Base-by-base conservation (phyloP, 495 filamentous ascomycete species). In the Aspergillus kassunensis region DNA sequence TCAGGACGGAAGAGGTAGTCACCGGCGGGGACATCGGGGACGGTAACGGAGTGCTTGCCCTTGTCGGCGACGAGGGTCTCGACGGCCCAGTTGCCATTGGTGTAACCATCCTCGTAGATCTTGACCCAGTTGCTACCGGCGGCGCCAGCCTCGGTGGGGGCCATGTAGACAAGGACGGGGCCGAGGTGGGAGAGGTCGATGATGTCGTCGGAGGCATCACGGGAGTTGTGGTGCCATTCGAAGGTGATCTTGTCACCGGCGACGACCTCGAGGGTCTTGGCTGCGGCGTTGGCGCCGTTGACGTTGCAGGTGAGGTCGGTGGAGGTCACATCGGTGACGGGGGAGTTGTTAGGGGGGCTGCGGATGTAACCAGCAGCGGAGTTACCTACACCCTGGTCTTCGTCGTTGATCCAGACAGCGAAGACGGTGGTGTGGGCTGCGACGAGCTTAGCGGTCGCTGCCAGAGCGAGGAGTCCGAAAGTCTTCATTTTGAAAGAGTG, bases 231-330 rank as follows among this genome's bases (percentile, higher is more conserved):
- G 59, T 62, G 59, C 59, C 59, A 62, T 45, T 62, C 59, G 46
- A 62, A 62, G 41, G 59, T 62, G 49, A 62, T 40, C 52, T 56
- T 55, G 59, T 62, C 59, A n/a, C 59, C 59, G 30, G 52, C 44
- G 47, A 53, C 49, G 52, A 62, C 59, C 11, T 50, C 39, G 29
- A 62, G 44, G 23, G 59, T 62, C 44, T 58, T 51, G 7, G 59
- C 55, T 24, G 59, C 43, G 30, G 55, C 55, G 19, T 29, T 27
- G 49, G 47, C 49, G 27, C 57, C 57, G 53, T 58, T 58, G 34
- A 62, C 55, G 50, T 62, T 62, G 53, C 59, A 62, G 45, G 55
- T 62, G 37, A 62, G 50, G 59, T 58, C 55, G 18, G 44, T 62
- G 9, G 52, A 58, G 55, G 55, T 58, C 30, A 62, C 59, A 35